phyloP scores from a whole-genome alignment of 345 rosid genomes.

The Melaleuca quinquenervia region DNA sequence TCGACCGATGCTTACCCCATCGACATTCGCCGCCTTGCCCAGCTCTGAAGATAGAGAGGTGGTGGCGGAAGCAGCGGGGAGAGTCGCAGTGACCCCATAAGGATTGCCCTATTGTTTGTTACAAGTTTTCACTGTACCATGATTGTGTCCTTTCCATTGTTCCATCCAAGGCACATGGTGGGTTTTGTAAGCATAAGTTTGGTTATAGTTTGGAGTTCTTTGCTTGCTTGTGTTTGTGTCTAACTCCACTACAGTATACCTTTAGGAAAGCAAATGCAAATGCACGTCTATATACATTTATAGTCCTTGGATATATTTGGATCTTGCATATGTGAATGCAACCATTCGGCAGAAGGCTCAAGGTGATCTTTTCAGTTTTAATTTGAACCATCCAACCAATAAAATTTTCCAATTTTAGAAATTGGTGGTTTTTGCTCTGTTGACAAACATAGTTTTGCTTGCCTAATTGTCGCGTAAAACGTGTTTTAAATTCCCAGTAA shows the following conservation, averaged over 20 bases:
- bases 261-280: background rate
- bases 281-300: background rate
- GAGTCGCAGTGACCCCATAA: background rate
- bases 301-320: background rate
- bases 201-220: background rate
- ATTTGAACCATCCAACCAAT: background rate
- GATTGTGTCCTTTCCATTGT: background rate
- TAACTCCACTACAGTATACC: background rate
- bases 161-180: background rate
- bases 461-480: background rate
- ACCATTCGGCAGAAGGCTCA: background rate
- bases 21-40: conserved; percentile 13
- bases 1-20: conserved; percentile 7
- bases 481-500: background rate
- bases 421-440: background rate
- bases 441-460: background rate
- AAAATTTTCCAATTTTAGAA: background rate
- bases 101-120: background rate
- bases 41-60: background rate
- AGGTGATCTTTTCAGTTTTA: background rate
- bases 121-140: background rate
- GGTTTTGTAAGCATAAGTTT: background rate
- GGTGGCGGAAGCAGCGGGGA: background rate
- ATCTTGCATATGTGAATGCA: background rate
- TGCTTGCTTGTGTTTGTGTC: background rate